Percentiles rank a stretch among this genome's conserved stretches.
These are phyloP conservation scores for Musa itinerans DNA, from an alignment of 176 grass and related monocot species.

Conservation along the genomic window DNA sequence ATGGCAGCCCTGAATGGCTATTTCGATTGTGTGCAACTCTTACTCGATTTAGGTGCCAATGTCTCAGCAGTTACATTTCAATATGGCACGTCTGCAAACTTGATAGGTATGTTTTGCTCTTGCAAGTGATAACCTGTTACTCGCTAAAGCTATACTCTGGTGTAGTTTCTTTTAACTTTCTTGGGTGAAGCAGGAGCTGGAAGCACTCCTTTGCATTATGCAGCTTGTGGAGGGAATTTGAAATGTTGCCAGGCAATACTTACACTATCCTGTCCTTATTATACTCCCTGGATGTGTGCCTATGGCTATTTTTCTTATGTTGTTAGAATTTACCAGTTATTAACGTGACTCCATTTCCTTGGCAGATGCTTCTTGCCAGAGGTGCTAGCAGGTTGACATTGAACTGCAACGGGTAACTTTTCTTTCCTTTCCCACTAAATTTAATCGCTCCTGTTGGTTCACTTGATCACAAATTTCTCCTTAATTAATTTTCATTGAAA, in stretches of 20 bases:
- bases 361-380: constrained; percentile 77
- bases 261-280: neutral
- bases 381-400: constrained; percentile 85
- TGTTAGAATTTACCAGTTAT: neutral
- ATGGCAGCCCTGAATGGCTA: constrained; percentile 84
- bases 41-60: constrained; percentile 86
- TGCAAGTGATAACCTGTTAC: neutral
- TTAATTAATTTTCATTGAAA: neutral
- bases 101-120: constrained; percentile 49
- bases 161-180: neutral
- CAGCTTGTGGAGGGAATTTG: constrained; percentile 70
- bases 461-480: neutral
- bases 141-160: neutral
- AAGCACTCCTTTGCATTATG: constrained; percentile 94
- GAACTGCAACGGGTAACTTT: constrained; percentile 84
- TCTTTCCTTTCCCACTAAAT: neutral
- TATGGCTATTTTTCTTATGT: neutral
- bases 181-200: constrained; percentile 57
- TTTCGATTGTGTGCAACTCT: constrained; percentile 75
- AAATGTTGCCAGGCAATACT: constrained; percentile 87
- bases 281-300: neutral
- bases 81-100: constrained; percentile 61
- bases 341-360: constrained; percentile 12
- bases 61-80: constrained; percentile 70
- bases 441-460: neutral